These are phyloP conservation scores for Hygrophorus russula DNA, from an alignment of 768 basidiomycete genomes.

Conservation along the genomic window DNA sequence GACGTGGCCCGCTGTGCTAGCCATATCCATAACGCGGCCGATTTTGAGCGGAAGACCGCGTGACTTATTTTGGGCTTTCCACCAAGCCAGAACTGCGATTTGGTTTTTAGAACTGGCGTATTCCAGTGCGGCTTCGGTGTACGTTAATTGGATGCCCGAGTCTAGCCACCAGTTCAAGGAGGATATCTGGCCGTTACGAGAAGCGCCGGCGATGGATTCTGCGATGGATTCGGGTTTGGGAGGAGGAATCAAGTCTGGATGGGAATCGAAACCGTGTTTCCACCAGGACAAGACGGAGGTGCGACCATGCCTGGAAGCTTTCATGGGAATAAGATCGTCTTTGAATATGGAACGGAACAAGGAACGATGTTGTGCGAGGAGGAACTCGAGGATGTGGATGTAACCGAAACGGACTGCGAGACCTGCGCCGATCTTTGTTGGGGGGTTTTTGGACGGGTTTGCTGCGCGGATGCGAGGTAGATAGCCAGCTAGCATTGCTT, in stretches of 20 bases:
- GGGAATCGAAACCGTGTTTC: conserved; percentile 50
- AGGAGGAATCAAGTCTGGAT: conserved; percentile 46
- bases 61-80: conserved; percentile 48
- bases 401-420: conserved; percentile 65
- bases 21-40: conserved; percentile 79
- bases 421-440: conserved; percentile 61
- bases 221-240: conserved; percentile 45
- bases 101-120: conserved; percentile 71
- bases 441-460: conserved; percentile 41
- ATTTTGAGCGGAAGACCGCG: conserved; percentile 58
- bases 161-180: conserved; percentile 77
- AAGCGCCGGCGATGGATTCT: conserved; percentile 72
- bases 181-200: conserved; percentile 59
- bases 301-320: conserved; percentile 69
- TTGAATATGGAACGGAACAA: conserved; percentile 57
- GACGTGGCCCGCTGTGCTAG: conserved; percentile 68
- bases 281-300: conserved; percentile 72
- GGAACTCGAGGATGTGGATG: conserved; percentile 63
- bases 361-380: conserved; percentile 52
- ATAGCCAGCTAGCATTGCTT: conserved; percentile 58
- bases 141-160: conserved; percentile 56
- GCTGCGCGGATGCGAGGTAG: conserved; percentile 49
- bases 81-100: conserved; percentile 74
- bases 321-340: conserved; percentile 61
- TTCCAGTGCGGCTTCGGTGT: conserved; percentile 72